Percentiles rank a stretch among this genome's conserved stretches.
phyloP scores from a whole-genome alignment of 169 alveolate genomes.

The Cryptosporidium parvum region DNA sequence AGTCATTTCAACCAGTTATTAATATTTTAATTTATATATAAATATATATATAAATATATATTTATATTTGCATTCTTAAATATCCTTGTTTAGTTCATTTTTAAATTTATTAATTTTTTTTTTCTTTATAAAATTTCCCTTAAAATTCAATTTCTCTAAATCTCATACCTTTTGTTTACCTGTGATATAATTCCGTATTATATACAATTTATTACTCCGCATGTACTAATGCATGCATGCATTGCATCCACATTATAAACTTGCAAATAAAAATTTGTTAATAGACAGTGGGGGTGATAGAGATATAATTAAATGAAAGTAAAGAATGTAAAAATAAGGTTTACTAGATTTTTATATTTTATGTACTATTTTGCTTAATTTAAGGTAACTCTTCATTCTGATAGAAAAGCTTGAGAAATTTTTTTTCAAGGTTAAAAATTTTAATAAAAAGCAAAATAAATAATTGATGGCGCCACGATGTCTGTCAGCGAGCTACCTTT shows the following conservation, averaged over 20 bases:
- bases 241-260: constrained; percentile 17
- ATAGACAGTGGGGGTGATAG: background rate
- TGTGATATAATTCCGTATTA: background rate
- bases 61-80: background rate
- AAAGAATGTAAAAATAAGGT: no score
- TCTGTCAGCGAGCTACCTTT: background rate
- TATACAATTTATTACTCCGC: background rate
- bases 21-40: no score
- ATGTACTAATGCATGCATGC: constrained; percentile 20
- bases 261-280: background rate
- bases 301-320: background rate
- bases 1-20: background rate
- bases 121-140: background rate
- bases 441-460: no score
- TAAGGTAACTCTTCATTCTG: background rate
- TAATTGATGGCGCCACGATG: background rate
- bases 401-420: no score
- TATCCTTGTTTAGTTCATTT: background rate
- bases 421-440: no score
- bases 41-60: no score
- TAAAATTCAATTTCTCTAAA: background rate
- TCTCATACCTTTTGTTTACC: background rate
- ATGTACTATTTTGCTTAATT: background rate
- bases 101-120: no score
- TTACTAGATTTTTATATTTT: background rate